Conservation (phyloP, 208 protist species). For the Porcisia deanei region DNA sequence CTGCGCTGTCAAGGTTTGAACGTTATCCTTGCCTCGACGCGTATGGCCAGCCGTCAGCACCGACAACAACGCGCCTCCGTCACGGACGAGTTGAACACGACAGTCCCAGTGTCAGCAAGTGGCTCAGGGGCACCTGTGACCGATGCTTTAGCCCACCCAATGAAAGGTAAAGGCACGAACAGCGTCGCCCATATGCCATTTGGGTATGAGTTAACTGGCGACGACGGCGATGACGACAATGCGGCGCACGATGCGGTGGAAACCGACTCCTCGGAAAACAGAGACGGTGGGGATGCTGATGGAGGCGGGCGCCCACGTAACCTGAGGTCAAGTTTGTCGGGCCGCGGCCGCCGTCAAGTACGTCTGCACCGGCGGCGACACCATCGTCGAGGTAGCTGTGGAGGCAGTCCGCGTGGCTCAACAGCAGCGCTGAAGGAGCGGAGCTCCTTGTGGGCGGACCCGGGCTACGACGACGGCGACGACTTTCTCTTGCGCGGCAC, state of each 20-base stretch:
- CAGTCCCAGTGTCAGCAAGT: constrained; percentile 4
- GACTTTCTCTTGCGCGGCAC: constrained; percentile 49
- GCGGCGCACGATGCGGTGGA: constrained; percentile 2
- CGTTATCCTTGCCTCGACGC: constrained; percentile 47
- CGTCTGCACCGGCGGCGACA: neutral
- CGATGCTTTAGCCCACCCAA: neutral
- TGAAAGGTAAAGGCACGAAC: no score
- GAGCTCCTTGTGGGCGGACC: constrained; percentile 14
- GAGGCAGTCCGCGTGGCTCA: neutral
- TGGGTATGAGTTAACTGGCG: neutral
- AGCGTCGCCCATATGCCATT: neutral
- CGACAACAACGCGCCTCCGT: constrained; percentile 25
- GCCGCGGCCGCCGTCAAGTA: neutral
- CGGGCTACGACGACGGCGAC: constrained; percentile 8
- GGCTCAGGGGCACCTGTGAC: neutral
- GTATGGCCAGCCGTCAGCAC: constrained; percentile 30
- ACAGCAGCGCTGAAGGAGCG: constrained; percentile 1
- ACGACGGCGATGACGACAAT: constrained; percentile 10
- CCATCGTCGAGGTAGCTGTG: neutral
- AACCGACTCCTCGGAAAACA: constrained; percentile 3
- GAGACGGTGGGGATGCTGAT: neutral
- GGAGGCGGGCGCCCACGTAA: neutral
- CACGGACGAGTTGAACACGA: constrained; percentile 19
- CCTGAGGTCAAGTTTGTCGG: neutral
- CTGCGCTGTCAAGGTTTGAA: constrained; percentile 35